phyloP scores from a whole-genome alignment of 768 basidiomycete genomes.

The Boletus tylopilopsis region DNA sequence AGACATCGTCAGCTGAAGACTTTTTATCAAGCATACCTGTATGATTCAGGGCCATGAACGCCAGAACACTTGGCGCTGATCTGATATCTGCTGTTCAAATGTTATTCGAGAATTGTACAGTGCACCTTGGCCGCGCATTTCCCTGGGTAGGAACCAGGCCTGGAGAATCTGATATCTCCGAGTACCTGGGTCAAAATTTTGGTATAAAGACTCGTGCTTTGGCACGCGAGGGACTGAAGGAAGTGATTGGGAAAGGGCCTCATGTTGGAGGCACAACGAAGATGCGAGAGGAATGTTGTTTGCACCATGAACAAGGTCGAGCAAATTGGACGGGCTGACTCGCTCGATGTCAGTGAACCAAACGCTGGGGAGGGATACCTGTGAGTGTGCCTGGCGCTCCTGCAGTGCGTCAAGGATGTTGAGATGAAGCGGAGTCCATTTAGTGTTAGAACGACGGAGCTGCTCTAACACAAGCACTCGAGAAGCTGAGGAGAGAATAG shows the following conservation, averaged over 20 bases:
- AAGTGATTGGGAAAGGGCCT: constrained; percentile 26
- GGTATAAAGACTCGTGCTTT: constrained; percentile 85
- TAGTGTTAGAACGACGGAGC: constrained; percentile 66
- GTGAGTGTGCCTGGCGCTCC: constrained; percentile 43
- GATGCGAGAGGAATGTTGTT: constrained; percentile 34
- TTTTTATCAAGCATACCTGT: too few relatives aligned
- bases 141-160: constrained; percentile 67
- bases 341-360: constrained; percentile 50
- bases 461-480: constrained; percentile 84
- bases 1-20: too few relatives aligned
- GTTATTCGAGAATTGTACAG: too few relatives aligned
- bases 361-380: constrained; percentile 58
- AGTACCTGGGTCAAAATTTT: constrained; percentile 84
- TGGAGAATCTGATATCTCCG: constrained; percentile 81
- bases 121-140: too few relatives aligned
- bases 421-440: constrained; percentile 86
- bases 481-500: constrained; percentile 58
- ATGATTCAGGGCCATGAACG: too few relatives aligned
- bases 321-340: constrained; percentile 41
- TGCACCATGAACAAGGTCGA: constrained; percentile 47
- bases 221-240: constrained; percentile 62
- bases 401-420: constrained; percentile 76
- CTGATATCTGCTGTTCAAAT: too few relatives aligned
- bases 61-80: too few relatives aligned
- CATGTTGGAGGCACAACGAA: constrained; percentile 48